Evolutionary conservation across 2,329 filamentous ascomycete genomes (phyloP), one percentile per base, ranked within the genome.

Genomic region (Ophiostoma populinum): DNA sequence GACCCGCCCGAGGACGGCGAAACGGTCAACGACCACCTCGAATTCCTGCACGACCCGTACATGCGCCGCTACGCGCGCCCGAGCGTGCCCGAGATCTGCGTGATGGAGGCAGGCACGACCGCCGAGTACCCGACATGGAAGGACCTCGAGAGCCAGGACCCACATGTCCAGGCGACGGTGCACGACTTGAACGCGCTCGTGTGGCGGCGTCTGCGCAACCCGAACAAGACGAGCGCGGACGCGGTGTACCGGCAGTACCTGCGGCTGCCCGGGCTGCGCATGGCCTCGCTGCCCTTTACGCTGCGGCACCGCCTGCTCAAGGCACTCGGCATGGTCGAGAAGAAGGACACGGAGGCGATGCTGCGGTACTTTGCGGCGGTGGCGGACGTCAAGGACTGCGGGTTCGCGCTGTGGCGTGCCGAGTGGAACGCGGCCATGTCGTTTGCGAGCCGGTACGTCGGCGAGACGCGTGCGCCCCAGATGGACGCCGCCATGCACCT

Each of bases 391-490:
- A 78, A 81, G 46, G 64, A 64, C 35, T 68, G 73, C n/a, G 70
- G 73, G 2, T 70, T 92, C 29, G 67, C 75, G 0, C 59, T 95
- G 37, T 68, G 63, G 1, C 59, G 56, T 5, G 56, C 62, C 0
- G 73, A 93, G 49, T 98, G 86, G 86, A 93, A 81, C 41, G 74
- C 72, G 25, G 86, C 85, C 24, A 71, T 94, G 34, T 68, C 78
- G 15, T 79, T 92, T 47, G 79, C 80, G 8, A 76, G 77, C 24
- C 74, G 77, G 38, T 83, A 80, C 45, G 71, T 77, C 43, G 61
- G 67, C 7, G 59, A 49, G 9, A 61, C 74, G 25, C 63, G 70
- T 30, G 61, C 66, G 29, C 48, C 65, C 26, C 67, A 85, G 51
- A 54, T 81, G 28, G 61, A 80, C 52, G 66, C 71, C 5, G 75